Conservation (phyloP, 225 moss, liverwort and hornwort species). For the Pseudisothecium myosuroides region DNA sequence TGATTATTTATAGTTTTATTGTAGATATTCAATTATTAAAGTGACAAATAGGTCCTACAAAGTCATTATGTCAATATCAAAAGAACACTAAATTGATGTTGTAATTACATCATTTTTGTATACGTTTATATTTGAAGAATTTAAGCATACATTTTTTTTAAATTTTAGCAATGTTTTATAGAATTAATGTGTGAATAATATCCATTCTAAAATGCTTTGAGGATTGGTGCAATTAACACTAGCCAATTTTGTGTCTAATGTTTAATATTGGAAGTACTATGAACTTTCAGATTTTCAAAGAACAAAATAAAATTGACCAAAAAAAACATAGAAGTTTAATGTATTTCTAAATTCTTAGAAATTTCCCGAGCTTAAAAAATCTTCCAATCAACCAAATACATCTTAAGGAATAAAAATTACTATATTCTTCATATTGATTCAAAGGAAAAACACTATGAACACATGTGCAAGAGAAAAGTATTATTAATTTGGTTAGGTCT, state of each 20-base stretch:
- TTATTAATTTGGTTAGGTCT: not conserved
- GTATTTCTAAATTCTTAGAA: not conserved
- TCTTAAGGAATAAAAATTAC: not conserved
- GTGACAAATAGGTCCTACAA: not conserved
- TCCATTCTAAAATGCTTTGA: not conserved
- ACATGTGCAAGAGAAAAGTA: not conserved
- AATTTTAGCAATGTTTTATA: not conserved
- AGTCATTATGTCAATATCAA: not conserved
- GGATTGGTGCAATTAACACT: not conserved
- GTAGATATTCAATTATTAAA: not conserved
- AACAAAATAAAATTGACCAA: not conserved
- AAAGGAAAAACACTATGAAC: not conserved
- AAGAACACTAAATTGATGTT: not conserved
- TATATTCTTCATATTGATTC: not conserved
- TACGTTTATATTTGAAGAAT: not conserved
- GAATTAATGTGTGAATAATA: not conserved
- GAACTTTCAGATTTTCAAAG: not conserved
- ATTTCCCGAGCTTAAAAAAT: accelerated
- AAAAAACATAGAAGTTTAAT: not conserved
- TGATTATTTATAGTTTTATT: not conserved
- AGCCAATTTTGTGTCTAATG: not conserved
- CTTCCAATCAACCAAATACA: not conserved
- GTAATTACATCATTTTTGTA: not conserved
- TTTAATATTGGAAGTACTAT: not conserved
- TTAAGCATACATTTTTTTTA: not conserved